Evolutionary conservation across 2,329 filamentous ascomycete species (phyloP).

Genomic region (Colletotrichum sp.): DNA sequence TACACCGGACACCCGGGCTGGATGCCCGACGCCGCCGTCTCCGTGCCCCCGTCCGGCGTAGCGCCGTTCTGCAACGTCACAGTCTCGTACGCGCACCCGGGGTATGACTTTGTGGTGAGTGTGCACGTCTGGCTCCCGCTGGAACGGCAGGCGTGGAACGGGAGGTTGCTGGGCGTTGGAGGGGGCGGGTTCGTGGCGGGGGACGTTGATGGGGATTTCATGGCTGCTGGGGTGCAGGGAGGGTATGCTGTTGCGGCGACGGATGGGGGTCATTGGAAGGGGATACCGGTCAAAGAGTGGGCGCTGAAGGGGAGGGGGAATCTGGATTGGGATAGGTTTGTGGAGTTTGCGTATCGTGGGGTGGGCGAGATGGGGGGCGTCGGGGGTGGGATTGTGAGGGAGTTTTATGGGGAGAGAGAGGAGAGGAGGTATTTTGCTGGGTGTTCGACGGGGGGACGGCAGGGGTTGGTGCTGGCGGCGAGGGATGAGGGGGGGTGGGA

Average conservation of each 20-base stretch:
- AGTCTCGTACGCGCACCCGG: slow-evolving; percentile 10
- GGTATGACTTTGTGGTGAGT: neutral
- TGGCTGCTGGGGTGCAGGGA: slow-evolving; percentile 37
- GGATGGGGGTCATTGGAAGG: slow-evolving; percentile 23
- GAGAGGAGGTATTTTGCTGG: slow-evolving; percentile 57
- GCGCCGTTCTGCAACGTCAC: slow-evolving; percentile 24
- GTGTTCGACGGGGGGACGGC: slow-evolving; percentile 65
- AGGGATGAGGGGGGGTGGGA: slow-evolving; percentile 62
- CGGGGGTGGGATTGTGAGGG: slow-evolving; percentile 50
- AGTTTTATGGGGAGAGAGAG: slow-evolving; percentile 46
- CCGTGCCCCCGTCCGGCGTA: neutral
- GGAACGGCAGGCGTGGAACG: slow-evolving; percentile 12
- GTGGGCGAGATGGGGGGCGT: slow-evolving; percentile 41
- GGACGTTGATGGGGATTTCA: neutral
- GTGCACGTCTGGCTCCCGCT: slow-evolving; percentile 22
- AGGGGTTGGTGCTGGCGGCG: slow-evolving; percentile 62
- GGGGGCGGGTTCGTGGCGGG: slow-evolving; percentile 19
- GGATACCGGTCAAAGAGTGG: slow-evolving; percentile 1
- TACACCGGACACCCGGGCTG: neutral
- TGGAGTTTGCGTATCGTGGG: neutral
- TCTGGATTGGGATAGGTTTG: neutral
- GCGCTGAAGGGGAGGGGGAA: slow-evolving; percentile 15
- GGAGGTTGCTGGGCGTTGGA: slow-evolving; percentile 17
- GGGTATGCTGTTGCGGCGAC: slow-evolving; percentile 26
- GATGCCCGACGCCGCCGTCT: neutral